Evolutionary conservation across 441 rosid genomes (phyloP).

Genomic region (Euphorbia celastroides): DNA sequence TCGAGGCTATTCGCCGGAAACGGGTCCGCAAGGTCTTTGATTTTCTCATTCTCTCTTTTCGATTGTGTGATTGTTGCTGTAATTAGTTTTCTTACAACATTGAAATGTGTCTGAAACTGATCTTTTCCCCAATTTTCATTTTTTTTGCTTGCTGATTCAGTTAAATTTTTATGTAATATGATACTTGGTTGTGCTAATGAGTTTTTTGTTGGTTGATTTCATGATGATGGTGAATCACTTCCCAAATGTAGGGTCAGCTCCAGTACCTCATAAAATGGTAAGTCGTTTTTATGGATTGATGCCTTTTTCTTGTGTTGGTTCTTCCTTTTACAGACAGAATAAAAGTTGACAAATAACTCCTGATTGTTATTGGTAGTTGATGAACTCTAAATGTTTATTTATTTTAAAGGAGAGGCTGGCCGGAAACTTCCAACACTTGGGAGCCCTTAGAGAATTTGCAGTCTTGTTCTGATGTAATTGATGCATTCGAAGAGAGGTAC

Average conservation of each 20-base stretch:
- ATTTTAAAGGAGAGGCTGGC: constrained; percentile 92
- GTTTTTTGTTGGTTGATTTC: neutral
- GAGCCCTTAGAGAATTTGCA: constrained; percentile 93
- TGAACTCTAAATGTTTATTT: constrained; percentile 11
- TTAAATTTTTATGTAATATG: neutral
- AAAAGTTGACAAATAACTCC: neutral
- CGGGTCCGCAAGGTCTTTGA: constrained; percentile 64
- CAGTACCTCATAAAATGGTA: constrained; percentile 99
- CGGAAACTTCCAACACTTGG: constrained; percentile 96
- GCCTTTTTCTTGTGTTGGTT: neutral
- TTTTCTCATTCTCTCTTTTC: neutral
- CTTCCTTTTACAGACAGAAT: too few relatives aligned
- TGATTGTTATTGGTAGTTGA: neutral
- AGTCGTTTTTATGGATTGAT: constrained; percentile 18
- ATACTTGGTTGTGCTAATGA: neutral
- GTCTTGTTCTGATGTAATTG: constrained; percentile 86
- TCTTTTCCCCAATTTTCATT: too few relatives aligned
- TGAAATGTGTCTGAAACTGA: neutral
- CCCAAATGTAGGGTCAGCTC: constrained; percentile 60
- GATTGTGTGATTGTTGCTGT: neutral
- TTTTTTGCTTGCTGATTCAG: too few relatives aligned
- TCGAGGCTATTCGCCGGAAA: constrained; percentile 93
- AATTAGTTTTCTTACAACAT: neutral
- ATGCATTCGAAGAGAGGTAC: constrained; percentile 92
- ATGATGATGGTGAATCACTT: constrained; percentile 14